Conservation (phyloP, 2,329 filamentous ascomycete species). For the Colletotrichum tanaceti region DNA sequence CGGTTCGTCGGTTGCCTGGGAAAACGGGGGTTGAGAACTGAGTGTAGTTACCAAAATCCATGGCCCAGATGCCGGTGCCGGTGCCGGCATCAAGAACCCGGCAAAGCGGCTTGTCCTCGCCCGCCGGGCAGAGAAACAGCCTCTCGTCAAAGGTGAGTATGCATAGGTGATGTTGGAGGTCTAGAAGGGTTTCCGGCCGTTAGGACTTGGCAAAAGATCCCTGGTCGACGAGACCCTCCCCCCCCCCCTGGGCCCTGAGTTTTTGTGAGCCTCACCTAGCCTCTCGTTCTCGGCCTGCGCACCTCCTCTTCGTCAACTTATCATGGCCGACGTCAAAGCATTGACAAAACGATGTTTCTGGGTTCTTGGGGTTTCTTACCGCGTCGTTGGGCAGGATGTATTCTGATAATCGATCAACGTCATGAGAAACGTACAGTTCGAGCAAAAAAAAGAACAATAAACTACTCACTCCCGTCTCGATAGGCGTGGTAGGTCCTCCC, state of each 20-base stretch:
- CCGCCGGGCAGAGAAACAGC: constrained; percentile 42
- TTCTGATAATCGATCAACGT: constrained; percentile 25
- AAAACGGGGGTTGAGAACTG: too few species aligned
- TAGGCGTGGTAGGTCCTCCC: constrained; percentile 54
- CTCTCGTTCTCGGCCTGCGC: constrained; percentile 43
- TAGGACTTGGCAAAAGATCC: rapidly evolving
- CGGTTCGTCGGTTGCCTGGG: neutral
- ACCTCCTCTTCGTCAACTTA: neutral
- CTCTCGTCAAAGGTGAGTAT: constrained; percentile 45
- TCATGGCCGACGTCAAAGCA: neutral
- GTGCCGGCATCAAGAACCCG: constrained; percentile 61
- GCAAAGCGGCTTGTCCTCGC: constrained; percentile 25
- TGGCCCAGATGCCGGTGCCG: constrained; percentile 59
- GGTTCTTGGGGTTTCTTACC: constrained; percentile 21
- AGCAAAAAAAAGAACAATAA: neutral
- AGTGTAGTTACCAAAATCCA: constrained; percentile 55
- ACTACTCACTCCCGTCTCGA: constrained; percentile 43
- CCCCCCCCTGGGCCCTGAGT: neutral
- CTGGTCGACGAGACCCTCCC: too few species aligned
- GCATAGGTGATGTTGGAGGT: constrained; percentile 47
- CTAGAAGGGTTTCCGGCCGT: constrained; percentile 10
- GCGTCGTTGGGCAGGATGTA: constrained; percentile 47
- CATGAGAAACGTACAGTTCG: neutral
- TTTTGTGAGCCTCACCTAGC: constrained; percentile 34
- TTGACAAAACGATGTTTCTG: too few species aligned